Percentiles rank a stretch among this genome's conserved stretches.
phyloP scores from a whole-genome alignment of 2,329 filamentous ascomycete genomes.

The Zymoseptoria ardabiliae region DNA sequence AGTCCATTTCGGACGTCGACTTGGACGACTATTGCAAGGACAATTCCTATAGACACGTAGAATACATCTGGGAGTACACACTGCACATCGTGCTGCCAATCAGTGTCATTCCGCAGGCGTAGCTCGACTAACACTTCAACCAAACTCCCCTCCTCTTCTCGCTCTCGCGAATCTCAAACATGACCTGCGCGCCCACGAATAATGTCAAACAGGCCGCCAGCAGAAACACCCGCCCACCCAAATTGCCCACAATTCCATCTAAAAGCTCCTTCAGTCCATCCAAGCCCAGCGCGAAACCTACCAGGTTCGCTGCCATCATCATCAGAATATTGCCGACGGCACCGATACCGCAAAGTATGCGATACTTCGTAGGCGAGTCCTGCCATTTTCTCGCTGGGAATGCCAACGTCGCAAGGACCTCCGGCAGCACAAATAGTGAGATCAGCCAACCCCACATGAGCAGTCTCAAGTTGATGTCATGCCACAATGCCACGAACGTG shows the following conservation, averaged over 20 bases:
- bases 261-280: slow-evolving; percentile 78
- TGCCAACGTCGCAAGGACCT: slow-evolving; percentile 62
- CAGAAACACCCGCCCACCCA: slow-evolving; percentile 68
- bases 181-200: slow-evolving; percentile 82
- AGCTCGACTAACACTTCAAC: slow-evolving; percentile 61
- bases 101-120: slow-evolving; percentile 1
- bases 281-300: slow-evolving; percentile 87
- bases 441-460: slow-evolving; percentile 97
- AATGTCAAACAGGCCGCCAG: slow-evolving; percentile 62
- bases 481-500: slow-evolving; percentile 96
- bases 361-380: slow-evolving; percentile 61
- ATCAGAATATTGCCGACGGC: slow-evolving; percentile 79
- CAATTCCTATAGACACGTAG: too few relatives aligned
- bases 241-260: slow-evolving; percentile 66
- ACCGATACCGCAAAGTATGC: slow-evolving; percentile 72
- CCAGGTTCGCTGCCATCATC: slow-evolving; percentile 93
- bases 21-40: too few relatives aligned
- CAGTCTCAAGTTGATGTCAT: slow-evolving; percentile 85
- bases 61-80: too few relatives aligned
- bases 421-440: slow-evolving; percentile 86
- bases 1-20: too few relatives aligned
- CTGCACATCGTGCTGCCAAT: too few relatives aligned
- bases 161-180: slow-evolving; percentile 88
- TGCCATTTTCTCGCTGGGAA: slow-evolving; percentile 73
- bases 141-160: slow-evolving; percentile 76